Conservation (phyloP, 2,329 filamentous ascomycete species). For the Microdochium nivale region DNA sequence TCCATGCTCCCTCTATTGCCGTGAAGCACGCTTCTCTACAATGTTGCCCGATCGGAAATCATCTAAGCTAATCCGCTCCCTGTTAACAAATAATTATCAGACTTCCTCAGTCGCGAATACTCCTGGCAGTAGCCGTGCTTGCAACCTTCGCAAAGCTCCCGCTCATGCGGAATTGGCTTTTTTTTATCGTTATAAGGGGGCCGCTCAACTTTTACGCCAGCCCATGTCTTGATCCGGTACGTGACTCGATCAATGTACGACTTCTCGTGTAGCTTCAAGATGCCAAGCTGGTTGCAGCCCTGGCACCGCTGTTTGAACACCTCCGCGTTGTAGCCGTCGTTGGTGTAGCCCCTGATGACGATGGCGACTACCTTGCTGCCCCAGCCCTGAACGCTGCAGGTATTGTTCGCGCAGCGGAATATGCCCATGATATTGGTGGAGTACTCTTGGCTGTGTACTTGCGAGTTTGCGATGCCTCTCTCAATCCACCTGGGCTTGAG, state of each 20-base stretch:
- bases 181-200: not conserved
- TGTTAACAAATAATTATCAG: no score
- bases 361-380: slow-evolving; percentile 9
- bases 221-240: slow-evolving; percentile 17
- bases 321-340: slow-evolving; percentile 12
- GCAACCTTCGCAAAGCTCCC: slow-evolving; percentile 10
- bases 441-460: slow-evolving; percentile 1
- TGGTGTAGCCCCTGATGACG: slow-evolving; percentile 8
- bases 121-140: not conserved
- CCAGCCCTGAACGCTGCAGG: slow-evolving; percentile 5
- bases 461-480: not conserved
- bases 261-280: slow-evolving; percentile 8
- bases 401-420: slow-evolving; percentile 7
- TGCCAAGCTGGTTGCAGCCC: slow-evolving; percentile 9
- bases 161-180: slow-evolving; percentile 7
- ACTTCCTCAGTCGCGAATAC: no score
- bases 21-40: no score
- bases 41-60: no score
- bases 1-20: no score
- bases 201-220: slow-evolving; percentile 5
- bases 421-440: slow-evolving; percentile 10
- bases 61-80: not conserved
- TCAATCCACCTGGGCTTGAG: not conserved
- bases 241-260: slow-evolving; percentile 16
- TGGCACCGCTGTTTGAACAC: slow-evolving; percentile 16